phyloP scores from a whole-genome alignment of 345 rosid species.

The Eucalyptus virginea region DNA sequence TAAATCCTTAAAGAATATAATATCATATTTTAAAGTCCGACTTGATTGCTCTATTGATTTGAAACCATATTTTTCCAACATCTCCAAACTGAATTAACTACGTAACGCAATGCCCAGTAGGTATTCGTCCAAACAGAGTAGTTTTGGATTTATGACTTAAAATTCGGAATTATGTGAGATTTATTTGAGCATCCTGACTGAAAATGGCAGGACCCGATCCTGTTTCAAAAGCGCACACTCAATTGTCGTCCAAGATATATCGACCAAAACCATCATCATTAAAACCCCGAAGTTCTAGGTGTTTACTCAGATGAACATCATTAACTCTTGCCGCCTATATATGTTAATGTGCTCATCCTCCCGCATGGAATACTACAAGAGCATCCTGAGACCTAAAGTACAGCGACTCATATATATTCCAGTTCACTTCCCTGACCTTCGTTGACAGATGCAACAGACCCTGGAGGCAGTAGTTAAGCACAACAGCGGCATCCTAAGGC shows the following conservation, averaged over 20 bases:
- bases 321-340: conserved; percentile 72
- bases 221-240: neutral
- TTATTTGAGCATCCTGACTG: neutral
- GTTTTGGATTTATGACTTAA: no score
- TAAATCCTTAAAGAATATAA: no score
- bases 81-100: no score
- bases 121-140: no score
- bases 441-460: conserved; percentile 91
- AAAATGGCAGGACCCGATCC: neutral
- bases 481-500: conserved; percentile 65
- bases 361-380: conserved; percentile 73
- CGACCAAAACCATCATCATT: neutral
- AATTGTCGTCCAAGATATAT: neutral
- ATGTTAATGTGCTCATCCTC: conserved; percentile 68
- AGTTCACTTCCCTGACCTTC: conserved; percentile 90
- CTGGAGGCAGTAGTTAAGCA: conserved; percentile 83
- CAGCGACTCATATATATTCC: conserved; percentile 89
- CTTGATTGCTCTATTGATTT: no score
- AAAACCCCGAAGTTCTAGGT: neutral
- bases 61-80: no score
- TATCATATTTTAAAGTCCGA: no score
- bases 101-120: no score
- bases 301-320: conserved; percentile 37
- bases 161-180: no score
- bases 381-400: conserved; percentile 86